phyloP scores from a whole-genome alignment of 495 filamentous ascomycete species.

The Neurospora sublineolata region DNA sequence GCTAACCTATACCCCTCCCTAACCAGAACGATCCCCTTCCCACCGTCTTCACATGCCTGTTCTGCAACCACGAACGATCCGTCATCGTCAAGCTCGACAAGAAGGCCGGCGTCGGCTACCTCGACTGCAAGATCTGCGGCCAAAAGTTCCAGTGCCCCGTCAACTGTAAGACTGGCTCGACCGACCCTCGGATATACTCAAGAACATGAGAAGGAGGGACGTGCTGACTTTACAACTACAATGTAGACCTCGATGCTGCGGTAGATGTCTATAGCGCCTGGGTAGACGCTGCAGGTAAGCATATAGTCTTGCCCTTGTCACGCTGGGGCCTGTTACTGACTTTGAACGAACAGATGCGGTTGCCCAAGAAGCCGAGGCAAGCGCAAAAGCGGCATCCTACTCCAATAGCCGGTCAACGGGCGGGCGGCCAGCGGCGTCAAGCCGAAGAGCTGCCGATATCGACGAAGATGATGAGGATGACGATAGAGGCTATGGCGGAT shows the following conservation, averaged over 20 bases:
- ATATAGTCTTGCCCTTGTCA: slow-evolving; percentile 23
- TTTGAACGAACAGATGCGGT: slow-evolving; percentile 25
- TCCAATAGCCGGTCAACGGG: background rate
- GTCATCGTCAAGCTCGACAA: slow-evolving; percentile 84
- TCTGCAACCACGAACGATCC: slow-evolving; percentile 94
- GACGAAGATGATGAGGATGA: slow-evolving; percentile 37
- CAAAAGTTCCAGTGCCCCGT: slow-evolving; percentile 86
- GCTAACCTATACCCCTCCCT: background rate
- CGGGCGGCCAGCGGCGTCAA: slow-evolving; percentile 10
- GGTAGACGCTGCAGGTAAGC: slow-evolving; percentile 88
- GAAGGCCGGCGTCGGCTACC: slow-evolving; percentile 70
- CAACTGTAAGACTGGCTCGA: slow-evolving; percentile 55
- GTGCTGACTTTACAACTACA: background rate
- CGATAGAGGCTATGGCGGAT: slow-evolving; percentile 30
- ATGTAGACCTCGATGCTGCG: slow-evolving; percentile 66
- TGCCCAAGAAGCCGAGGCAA: slow-evolving; percentile 26
- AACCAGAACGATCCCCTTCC: slow-evolving; percentile 73
- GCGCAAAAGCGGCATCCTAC: background rate
- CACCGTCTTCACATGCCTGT: slow-evolving; percentile 85
- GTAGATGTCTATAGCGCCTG: slow-evolving; percentile 97
- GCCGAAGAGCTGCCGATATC: slow-evolving; percentile 22
- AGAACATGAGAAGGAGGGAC: background rate
- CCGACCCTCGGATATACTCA: background rate
- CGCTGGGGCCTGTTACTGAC: slow-evolving; percentile 7
- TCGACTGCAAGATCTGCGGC: slow-evolving; percentile 86